Evolutionary conservation across 257 asterid genomes (phyloP), one percentile per base, ranked within the genome.

Genomic region (Przewalskia tangutica): DNA sequence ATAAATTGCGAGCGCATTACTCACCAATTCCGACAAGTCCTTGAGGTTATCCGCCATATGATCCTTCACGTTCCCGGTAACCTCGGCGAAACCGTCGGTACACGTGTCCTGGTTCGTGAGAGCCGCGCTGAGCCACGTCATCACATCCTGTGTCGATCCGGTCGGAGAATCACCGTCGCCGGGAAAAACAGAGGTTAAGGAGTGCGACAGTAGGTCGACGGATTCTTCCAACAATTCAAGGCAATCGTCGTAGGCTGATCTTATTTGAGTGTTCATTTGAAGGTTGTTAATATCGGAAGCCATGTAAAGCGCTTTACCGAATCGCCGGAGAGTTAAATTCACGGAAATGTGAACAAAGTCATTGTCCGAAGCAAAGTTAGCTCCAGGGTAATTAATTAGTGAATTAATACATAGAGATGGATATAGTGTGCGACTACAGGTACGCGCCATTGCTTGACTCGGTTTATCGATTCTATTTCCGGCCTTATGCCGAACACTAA

Each of bases 71-170:
- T 86, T 79, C 79, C 95, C 97, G 55, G 83, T 87, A 2, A 91
- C 59, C n/a, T 94, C 85, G 1, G 84, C 84, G 77, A 96, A 93
- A 3, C 99, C 98, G 1, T 96, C 98, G 3, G 85, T 83, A 83
- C 99, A 96, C 36, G 99, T 96, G 87, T 96, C 99, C 82, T 94
- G 99, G 70, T 94, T 96, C 40, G 99, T 93, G 23, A 96, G 14
- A 48, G 99, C 87, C 4, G 99, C 94, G 86, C 99, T 96, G 44
- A 96, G 93, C 99, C 99, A 96, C 76, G 99, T 96, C 83, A 89
- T 62, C 65, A 96, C 94, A 85, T 96, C 97, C 60, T 91, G 92
- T 17, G 91, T 83, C 23, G 92, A 85, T 0, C 78, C 88, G 79
- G 82, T 68, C 77, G 85, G 55, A 5, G 82, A 51, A 27, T 27